Conservation (phyloP, 352 stramenopile genomes). For the Phytopythium chamaehyphon region DNA sequence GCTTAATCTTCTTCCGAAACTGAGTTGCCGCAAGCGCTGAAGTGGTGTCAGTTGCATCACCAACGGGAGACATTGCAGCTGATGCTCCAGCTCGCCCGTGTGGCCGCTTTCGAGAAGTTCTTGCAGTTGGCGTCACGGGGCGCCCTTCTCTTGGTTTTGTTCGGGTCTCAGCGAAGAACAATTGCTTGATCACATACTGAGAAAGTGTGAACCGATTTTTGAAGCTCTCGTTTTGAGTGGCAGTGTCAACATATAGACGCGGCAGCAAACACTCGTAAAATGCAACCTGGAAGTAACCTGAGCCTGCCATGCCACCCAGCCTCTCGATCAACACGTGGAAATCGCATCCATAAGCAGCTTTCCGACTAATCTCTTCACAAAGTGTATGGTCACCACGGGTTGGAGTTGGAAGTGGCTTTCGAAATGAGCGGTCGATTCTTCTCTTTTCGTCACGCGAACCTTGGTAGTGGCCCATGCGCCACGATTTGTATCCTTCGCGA, state of each 20-base stretch:
- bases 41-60: conserved; percentile 9
- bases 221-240: conserved; percentile 22
- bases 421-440: conserved; percentile 37
- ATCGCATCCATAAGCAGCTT: conserved; percentile 53
- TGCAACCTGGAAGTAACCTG: conserved; percentile 81
- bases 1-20: conserved; percentile 82
- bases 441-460: conserved; percentile 70
- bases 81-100: conserved; percentile 13
- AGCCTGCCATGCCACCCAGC: conserved; percentile 38
- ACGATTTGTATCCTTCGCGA: conserved; percentile 82
- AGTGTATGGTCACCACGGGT: conserved; percentile 75
- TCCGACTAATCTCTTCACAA: conserved; percentile 62
- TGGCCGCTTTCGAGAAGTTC: conserved; percentile 16
- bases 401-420: conserved; percentile 41
- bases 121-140: conserved; percentile 17
- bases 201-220: conserved; percentile 26
- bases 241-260: conserved; percentile 41
- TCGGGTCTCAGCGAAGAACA: conserved; percentile 38
- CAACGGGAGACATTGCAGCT: conserved; percentile 1
- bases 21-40: conserved; percentile 19
- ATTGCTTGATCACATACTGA: conserved; percentile 46
- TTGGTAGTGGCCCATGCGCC: conserved; percentile 77
- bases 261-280: conserved; percentile 84
- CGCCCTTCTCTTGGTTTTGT: conserved; percentile 17
- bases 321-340: conserved; percentile 78